phyloP scores from a whole-genome alignment of 768 basidiomycete species.

The Tulasnella sp. region DNA sequence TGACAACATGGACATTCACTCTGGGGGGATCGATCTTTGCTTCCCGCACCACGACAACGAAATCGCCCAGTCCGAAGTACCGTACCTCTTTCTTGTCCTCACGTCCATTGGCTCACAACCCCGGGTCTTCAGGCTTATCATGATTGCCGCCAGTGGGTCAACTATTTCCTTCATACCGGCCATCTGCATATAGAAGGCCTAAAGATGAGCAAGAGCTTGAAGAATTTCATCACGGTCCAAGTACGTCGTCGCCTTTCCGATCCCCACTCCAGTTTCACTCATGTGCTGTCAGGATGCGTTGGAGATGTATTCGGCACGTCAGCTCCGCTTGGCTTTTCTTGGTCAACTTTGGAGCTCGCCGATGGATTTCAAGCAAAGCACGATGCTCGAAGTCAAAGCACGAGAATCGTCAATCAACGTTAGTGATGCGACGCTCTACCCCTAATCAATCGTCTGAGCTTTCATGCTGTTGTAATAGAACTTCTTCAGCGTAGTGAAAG shows the following conservation, averaged over 20 bases:
- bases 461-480: conserved; percentile 53
- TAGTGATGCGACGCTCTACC: conserved; percentile 34
- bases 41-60: conserved; percentile 99
- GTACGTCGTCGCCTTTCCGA: conserved; percentile 32
- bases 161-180: conserved; percentile 97
- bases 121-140: conserved; percentile 72
- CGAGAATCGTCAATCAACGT: conserved; percentile 86
- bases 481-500: conserved; percentile 86
- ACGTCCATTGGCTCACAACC: conserved; percentile 27
- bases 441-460: background rate
- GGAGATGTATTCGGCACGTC: conserved; percentile 74
- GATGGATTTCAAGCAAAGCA: conserved; percentile 87
- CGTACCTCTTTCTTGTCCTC: conserved; percentile 21
- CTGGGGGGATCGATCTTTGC: conserved; percentile 93
- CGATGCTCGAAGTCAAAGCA: conserved; percentile 79
- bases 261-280: background rate
- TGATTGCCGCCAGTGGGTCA: conserved; percentile 89
- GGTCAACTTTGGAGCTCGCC: conserved; percentile 88
- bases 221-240: conserved; percentile 95
- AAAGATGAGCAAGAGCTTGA: conserved; percentile 99
- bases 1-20: conserved; percentile 93
- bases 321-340: conserved; percentile 87
- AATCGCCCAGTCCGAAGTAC: conserved; percentile 90
- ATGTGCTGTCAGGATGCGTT: conserved; percentile 39
- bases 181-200: conserved; percentile 97